Conservation (phyloP, 257 asterid species). For the Echium plantagineum region DNA sequence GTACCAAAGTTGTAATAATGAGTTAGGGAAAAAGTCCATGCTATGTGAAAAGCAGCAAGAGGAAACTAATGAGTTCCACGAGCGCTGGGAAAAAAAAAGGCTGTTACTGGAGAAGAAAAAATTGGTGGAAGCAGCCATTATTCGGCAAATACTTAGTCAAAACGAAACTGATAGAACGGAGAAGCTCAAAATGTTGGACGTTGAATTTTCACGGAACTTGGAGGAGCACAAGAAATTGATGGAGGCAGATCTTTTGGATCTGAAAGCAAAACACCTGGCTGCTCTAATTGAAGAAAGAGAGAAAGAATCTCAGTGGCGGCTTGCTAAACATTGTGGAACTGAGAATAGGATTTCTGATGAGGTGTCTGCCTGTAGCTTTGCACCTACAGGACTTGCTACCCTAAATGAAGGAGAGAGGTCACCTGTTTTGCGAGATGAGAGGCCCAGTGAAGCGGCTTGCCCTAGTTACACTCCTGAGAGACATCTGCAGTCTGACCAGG, state of each 20-base stretch:
- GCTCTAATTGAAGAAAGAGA: slow-evolving; percentile 27
- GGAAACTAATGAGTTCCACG: background rate
- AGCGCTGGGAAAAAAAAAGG: background rate
- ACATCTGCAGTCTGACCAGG: slow-evolving; percentile 14
- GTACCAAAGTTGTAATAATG: background rate
- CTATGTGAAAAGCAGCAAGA: background rate
- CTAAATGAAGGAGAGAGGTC: background rate
- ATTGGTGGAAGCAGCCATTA: background rate
- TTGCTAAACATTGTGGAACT: too few relatives aligned
- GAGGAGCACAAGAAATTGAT: slow-evolving; percentile 14
- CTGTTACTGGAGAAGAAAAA: background rate
- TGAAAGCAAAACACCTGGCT: slow-evolving; percentile 34
- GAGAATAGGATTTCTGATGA: too few relatives aligned
- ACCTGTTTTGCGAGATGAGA: background rate
- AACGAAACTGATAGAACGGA: background rate
- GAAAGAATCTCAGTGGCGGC: slow-evolving; percentile 8
- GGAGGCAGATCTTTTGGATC: slow-evolving; percentile 26
- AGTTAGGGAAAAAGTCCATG: background rate
- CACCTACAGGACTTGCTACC: too few relatives aligned
- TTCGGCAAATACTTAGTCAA: background rate
- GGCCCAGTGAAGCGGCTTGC: background rate
- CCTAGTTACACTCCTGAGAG: background rate
- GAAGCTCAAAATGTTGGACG: background rate
- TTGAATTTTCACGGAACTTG: background rate
- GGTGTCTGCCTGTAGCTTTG: too few relatives aligned